Evolutionary conservation across 768 basidiomycete genomes (phyloP), one percentile per base, ranked within the genome.

Genomic region (Tricholoma sp.): DNA sequence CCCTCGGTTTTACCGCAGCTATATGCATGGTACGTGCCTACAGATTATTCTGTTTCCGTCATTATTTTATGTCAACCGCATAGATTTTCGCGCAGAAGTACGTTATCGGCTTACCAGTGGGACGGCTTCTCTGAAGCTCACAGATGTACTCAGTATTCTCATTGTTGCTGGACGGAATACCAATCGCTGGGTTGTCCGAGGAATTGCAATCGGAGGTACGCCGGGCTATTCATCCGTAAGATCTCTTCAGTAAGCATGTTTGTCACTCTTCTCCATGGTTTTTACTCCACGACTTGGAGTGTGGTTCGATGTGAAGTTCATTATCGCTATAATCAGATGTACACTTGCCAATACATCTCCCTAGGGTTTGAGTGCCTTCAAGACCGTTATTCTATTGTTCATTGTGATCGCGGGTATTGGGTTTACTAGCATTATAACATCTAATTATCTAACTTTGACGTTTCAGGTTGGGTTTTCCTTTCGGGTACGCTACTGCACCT

Each of bases 1-100:
- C 83, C n/a, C 67, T 83, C 14, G 69, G 83, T 8, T 18, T 29
- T 29, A 29, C 47, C 21, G 24, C 47, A 3, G 47, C 47, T 7
- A 16, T 14, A 49, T 49, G 47, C 7, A n/a, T 49, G 1, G 47
- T 49, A 29, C 3, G 14, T 49, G 24, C 14, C n/a, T 16, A 27
- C 46, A 16, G 27, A 2, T 16, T 7, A 21, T 29, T n/a, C 24
- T 24, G 46, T 49, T 5, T 49, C 29, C 12, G 47, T 27, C 0
- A 16, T 29, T n/a, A n/a, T n/a, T n/a, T n/a, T n/a, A n/a, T n/a
- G n/a, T n/a, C n/a, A n/a, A n/a, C n/a, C n/a, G n/a, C n/a, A n/a
- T n/a, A n/a, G n/a, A n/a, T n/a, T n/a, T n/a, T n/a, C n/a, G n/a
- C n/a, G n/a, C n/a, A n/a, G n/a, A n/a, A n/a, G n/a, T n/a, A n/a